Evolutionary conservation across 306 rosid species (phyloP), one percentile per base, ranked within the genome.

Genomic region (Prunus campanulata): DNA sequence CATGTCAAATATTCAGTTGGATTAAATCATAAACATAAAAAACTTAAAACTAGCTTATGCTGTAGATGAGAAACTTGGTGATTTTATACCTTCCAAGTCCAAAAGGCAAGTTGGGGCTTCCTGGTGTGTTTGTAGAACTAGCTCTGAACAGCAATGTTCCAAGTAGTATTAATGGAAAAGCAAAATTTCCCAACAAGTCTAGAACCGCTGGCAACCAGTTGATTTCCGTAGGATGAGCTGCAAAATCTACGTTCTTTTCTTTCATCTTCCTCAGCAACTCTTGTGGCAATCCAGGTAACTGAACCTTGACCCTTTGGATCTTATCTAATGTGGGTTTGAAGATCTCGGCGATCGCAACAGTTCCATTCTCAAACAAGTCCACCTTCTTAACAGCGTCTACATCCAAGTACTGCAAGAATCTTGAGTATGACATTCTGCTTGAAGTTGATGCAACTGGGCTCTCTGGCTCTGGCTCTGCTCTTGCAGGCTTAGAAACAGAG

Each of bases 31-130:
- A 8, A 52, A 52, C 57, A 18, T 52, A 15, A 22, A 57, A 48
- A 48, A 13, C 52, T 55, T 20, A 56, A 56, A 56, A 56, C 61
- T 56, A 56, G 61, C 5, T 56, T 7, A 56, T 9, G 24, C 27
- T 3, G 11, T 55, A 27, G 8, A 16, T 8, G 44, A 19, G 22
- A 68, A 25, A 10, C 1, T n/a, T 52, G 61, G 47, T 47, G 25
- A n/a, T 67, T 44, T 67, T 39, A 32, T 88, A 89, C 96, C 88
- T 90, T 86, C 94, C 93, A 56, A 89, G 84, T 47, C 94, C 96
- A 83, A 93, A 90, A 22, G 96, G 94, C 75, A 93, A 81, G 82
- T 86, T 89, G 70, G 93, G 91, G 62, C 96, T 91, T 60, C 90
- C 83, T 68, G 88, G 88, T 30, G 85, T 79, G 76, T 81, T 89